phyloP scores from a whole-genome alignment of 2,329 filamentous ascomycete species.

The Chaetomiaceae sp. region DNA sequence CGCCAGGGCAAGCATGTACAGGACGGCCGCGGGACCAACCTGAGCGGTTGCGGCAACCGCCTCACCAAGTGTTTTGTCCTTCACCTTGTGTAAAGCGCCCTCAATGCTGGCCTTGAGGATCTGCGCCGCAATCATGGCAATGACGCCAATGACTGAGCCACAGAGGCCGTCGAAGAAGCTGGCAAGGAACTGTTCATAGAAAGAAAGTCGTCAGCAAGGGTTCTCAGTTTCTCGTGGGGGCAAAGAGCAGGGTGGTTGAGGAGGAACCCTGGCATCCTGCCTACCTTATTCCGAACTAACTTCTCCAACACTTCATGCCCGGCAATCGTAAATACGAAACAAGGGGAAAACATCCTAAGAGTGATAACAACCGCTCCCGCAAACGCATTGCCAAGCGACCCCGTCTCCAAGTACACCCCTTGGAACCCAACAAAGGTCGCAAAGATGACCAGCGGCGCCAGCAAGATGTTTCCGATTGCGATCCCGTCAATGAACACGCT shows the following conservation, averaged over 20 bases:
- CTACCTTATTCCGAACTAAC: conserved; percentile 31
- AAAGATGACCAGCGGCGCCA: conserved; percentile 33
- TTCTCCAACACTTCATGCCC: conserved; percentile 31
- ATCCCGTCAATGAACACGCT: conserved; percentile 34
- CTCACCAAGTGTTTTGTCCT: conserved; percentile 14
- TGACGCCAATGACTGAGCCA: conserved; percentile 31
- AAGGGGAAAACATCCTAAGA: conserved; percentile 34
- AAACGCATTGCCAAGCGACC: conserved; percentile 29
- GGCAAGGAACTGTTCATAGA: conserved; percentile 26
- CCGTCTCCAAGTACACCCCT: conserved; percentile 28
- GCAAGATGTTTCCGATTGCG: conserved; percentile 33
- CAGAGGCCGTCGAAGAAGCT: conserved; percentile 33
- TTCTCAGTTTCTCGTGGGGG: too few species aligned
- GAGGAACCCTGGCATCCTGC: too few species aligned
- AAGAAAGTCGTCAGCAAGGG: conserved; percentile 7
- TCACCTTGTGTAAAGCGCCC: conserved; percentile 20
- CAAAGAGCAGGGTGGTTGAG: too few species aligned
- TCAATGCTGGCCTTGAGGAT: conserved; percentile 30
- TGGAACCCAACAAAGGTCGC: conserved; percentile 34
- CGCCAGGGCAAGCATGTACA: conserved; percentile 27
- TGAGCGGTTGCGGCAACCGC: conserved; percentile 18
- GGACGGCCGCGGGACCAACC: conserved; percentile 27
- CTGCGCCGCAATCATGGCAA: conserved; percentile 31
- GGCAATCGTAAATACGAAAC: conserved; percentile 33
- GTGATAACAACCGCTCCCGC: conserved; percentile 33